Conservation (phyloP, 306 rosid genomes). For the Cicer judaicum region DNA sequence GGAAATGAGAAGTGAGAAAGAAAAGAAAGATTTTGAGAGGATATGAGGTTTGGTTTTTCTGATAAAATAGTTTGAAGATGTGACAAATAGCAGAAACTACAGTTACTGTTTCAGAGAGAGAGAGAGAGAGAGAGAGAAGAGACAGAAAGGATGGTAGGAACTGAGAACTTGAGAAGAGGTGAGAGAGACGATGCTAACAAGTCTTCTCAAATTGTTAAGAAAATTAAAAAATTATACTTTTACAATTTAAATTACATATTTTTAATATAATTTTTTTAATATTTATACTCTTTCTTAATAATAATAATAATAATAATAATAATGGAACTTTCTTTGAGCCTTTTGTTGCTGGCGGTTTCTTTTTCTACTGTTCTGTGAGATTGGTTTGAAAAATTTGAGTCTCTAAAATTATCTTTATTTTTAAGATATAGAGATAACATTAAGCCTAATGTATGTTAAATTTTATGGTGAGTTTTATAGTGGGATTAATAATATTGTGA, state of each 20-base stretch:
- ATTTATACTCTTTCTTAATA: too few species aligned
- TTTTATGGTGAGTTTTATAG: too few species aligned
- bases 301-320: not conserved
- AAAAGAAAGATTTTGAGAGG: constrained; percentile 28
- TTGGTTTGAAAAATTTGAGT: too few species aligned
- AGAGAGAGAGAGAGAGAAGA: constrained; percentile 45
- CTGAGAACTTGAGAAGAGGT: not conserved
- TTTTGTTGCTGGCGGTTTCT: constrained; percentile 50
- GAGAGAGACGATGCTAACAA: not conserved
- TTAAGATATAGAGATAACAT: too few species aligned
- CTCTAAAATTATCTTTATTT: too few species aligned
- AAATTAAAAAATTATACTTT: too few species aligned
- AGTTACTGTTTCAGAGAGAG: constrained; percentile 45
- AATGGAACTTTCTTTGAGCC: constrained; percentile 44
- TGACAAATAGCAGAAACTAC: constrained; percentile 50
- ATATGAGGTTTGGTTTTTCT: constrained; percentile 17
- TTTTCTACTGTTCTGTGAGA: constrained; percentile 33
- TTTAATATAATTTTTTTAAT: too few species aligned
- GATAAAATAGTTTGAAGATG: constrained; percentile 41
- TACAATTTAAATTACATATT: too few species aligned
- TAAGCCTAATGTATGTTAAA: too few species aligned
- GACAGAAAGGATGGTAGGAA: constrained; percentile 27
- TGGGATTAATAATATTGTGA: too few species aligned
- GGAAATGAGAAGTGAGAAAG: constrained; percentile 39
- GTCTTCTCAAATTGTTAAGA: too few species aligned